Evolutionary conservation across 2,329 filamentous ascomycete genomes (phyloP), one percentile per base, ranked within the genome.

Genomic region (Podosphaera leucotricha): DNA sequence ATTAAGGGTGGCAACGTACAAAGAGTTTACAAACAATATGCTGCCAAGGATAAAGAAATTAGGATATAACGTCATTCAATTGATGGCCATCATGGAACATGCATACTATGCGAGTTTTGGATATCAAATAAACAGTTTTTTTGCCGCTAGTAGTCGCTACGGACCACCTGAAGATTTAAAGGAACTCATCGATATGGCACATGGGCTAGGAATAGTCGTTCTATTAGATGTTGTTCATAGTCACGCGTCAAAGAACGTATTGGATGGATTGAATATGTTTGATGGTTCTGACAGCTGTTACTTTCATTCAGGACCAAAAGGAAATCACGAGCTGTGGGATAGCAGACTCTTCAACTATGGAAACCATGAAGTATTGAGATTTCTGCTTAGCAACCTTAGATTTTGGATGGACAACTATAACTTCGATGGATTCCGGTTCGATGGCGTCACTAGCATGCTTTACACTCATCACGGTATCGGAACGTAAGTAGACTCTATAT

Each of bases 351-450:
- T 98, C 70, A 98, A 98, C 66, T 98, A 95, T 58, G 87, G 86
- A 24, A 75, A 75, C 55, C 85, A 95, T 55, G 90, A 98, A 59
- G 90, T 98, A 19, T 61, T 95, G 59, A 75, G 90, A n/a, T 98
- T 98, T 63, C 66, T 98, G 39, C 67, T 98, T 21, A 94, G 86
- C 60, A 98, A 98, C 59, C 64, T 98, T 46, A 74, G 87, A 20
- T 98, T 93, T 66, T 98, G 90, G 86, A 95, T 98, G 86, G 87
- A 95, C 46, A 86, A 94, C 62, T 98, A 94, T 57, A 67, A 75
- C 36, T 95, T 98, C 57, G 90, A 98, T 57, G 90, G 90, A 20
- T 98, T 95, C 70, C 75, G 90, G 37, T 98, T 98, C 55, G 90
- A 98, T 53, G 90, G 90, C 51, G 90, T 98, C 43, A 98, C 90